Evolutionary conservation across 768 basidiomycete genomes (phyloP), one percentile per base, ranked within the genome.

Genomic region (Phylloporus sp.): DNA sequence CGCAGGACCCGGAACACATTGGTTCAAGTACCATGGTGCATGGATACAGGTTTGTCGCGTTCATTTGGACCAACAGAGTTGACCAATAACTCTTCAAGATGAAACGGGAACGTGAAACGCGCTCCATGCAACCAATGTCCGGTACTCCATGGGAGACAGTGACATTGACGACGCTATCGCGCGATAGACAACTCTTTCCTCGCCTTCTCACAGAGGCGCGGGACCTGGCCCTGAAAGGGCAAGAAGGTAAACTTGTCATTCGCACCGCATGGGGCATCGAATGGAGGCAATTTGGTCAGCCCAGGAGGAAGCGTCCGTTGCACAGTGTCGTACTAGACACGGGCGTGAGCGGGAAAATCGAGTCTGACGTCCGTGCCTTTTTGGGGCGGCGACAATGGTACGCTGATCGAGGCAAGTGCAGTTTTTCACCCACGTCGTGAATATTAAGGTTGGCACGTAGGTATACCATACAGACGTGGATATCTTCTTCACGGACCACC

Each of bases 81-180:
- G 21, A 53, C 41, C 8, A 14, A 29, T 45, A 9, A 6, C 55
- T 52, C n/a, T 34, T 49, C 17, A 62, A 95, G 92, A 85, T 97
- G 55, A 91, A 90, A 72, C 82, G 96, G 13, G 94, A 97, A 69
- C 81, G 96, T 42, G 92, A 96, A 66, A 88, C 87, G 18, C 86
- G 90, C 54, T 83, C 94, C 23, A 89, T 94, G 79, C 85, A 92
- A 59, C 73, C 92, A 38, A 86, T 86, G 74, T 87, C 90, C 6
- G 94, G 95, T 7, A 80, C 80, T 6, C 96, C 96, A 48, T 99
- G 95, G 93, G 96, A 99, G 68, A 98, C 95, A 0, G 83, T 98
- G 37, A 94, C 85, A 31, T 74, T 99, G 35, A 99, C 93, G 6
- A 84, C 96, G 2, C 79, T 99, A 29, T 95, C 92, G 14, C 76